These are phyloP conservation scores for Phialophora tarda DNA, from an alignment of 2,329 filamentous ascomycete genomes.

Conservation along the genomic window DNA sequence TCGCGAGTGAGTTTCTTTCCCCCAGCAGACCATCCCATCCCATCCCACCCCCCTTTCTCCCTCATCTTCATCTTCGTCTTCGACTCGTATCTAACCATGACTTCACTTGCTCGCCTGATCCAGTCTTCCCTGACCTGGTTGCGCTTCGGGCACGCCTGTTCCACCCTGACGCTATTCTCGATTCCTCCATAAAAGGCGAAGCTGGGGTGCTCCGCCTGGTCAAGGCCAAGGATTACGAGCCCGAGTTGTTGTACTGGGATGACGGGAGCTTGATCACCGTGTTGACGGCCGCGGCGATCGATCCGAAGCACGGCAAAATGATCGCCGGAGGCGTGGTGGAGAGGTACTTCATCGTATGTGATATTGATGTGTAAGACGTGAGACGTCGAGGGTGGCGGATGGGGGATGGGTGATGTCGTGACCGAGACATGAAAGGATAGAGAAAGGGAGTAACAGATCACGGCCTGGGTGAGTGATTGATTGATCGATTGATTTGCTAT, in stretches of 20 bases:
- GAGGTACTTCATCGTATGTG: conserved; percentile 31
- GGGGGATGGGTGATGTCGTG: neutral
- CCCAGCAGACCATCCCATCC: neutral
- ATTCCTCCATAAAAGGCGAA: conserved; percentile 13
- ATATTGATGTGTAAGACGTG: conserved; percentile 12
- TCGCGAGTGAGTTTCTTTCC: conserved; percentile 24
- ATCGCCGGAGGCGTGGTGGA: conserved; percentile 33
- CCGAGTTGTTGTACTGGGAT: conserved; percentile 33
- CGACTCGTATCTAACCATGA: neutral
- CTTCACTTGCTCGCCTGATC: neutral
- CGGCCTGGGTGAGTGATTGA: neutral
- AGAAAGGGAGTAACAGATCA: neutral
- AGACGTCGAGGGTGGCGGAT: neutral
- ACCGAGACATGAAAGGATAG: neutral
- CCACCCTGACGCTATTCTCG: conserved; percentile 16
- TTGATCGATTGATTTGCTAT: neutral
- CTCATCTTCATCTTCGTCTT: neutral
- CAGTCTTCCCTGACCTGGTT: conserved; percentile 29
- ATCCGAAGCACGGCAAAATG: conserved; percentile 18
- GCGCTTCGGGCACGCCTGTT: conserved; percentile 7
- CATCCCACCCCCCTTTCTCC: neutral
- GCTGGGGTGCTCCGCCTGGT: conserved; percentile 31
- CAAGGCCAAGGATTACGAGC: conserved; percentile 29
- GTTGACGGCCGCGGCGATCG: conserved; percentile 31
- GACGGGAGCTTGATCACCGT: conserved; percentile 29